These are phyloP conservation scores for Aspergillus bridgeri DNA, from an alignment of 495 filamentous ascomycete genomes.

Conservation along the genomic window DNA sequence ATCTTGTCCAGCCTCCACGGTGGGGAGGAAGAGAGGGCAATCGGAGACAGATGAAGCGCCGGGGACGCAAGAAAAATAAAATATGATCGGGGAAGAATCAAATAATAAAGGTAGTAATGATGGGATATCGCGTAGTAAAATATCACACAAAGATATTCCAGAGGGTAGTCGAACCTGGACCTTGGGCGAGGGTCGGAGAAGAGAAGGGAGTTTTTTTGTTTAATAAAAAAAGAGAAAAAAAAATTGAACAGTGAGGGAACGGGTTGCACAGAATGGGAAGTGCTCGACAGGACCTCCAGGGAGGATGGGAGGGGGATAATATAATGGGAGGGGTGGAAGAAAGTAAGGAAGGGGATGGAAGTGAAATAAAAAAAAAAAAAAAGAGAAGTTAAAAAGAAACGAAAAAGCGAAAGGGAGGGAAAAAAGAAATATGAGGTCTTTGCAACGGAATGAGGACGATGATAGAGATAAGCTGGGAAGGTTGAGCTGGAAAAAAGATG, in stretches of 20 bases:
- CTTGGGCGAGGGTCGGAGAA: constrained; percentile 6
- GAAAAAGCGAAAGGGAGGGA: constrained; percentile 12
- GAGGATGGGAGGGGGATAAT: constrained; percentile 8
- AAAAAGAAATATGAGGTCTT: constrained; percentile 14
- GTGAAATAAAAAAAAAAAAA: constrained; percentile 14
- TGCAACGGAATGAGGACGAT: background rate
- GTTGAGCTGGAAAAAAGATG: constrained; percentile 23
- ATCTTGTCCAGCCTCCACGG: constrained; percentile 12
- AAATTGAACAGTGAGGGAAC: background rate
- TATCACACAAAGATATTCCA: background rate
- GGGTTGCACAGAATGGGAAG: constrained; percentile 10
- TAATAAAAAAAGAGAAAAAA: constrained; percentile 8
- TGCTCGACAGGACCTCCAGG: background rate
- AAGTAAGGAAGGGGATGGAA: constrained; percentile 7
- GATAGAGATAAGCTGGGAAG: constrained; percentile 22
- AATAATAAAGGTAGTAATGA: constrained; percentile 6
- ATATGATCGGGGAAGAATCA: constrained; percentile 3
- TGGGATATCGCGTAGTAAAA: background rate
- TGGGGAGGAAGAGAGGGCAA: constrained; percentile 14
- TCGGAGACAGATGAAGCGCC: constrained; percentile 16
- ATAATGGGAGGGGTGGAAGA: background rate
- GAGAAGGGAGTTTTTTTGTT: constrained; percentile 9
- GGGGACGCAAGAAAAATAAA: constrained; percentile 13
- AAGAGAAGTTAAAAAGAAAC: constrained; percentile 14
- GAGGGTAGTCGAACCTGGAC: background rate